Base-by-base conservation (phyloP, 441 rosid genomes). In the Erysimum pusillum region DNA sequence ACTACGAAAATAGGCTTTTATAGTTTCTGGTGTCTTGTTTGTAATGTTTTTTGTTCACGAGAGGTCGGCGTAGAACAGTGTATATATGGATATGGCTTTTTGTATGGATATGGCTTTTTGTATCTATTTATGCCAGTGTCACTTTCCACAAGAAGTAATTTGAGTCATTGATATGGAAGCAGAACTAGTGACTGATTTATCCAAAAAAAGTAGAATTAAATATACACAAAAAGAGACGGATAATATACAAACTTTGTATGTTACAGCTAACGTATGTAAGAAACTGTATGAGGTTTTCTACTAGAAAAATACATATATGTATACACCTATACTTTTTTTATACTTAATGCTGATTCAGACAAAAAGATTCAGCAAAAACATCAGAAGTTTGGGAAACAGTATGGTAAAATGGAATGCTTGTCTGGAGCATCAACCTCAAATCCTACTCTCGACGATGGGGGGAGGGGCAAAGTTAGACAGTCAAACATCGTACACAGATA, bases 401-500 rank as follows among this genome's bases (percentile, higher is more conserved):
- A 9, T 67, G 60, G 70, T 73, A 52, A 39, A 44, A 45, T 61
- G 73, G 68, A 48, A 73, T 46, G 74, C 34, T 20, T 66, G 69
- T 51, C 63, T 66, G 77, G 58, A 66, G 77, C 69, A 67, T 65
- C 74, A 53, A 77, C 65, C 74, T 66, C 75, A 68, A 62, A 68
- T 68, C 71, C 78, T 74, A 68, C 61, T 61, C 46, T 25, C 12
- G 67, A 62, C 36, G 75, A 68, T 13, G 36, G 45, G 4, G 31
- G 36, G 45, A 0, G 31, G 53, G 3, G 28, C 60, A 39, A 56
- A 45, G 84, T 83, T 78, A 85, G 81, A 79, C 61, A 22, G 54
- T 80, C 87, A 96, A 70, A 93, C 98, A 80, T 96, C 98, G 69
- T 90, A 96, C 76, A 96, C 99, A 57, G 97, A 84, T 69, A 96